Conservation (phyloP, 352 stramenopile genomes). For the Phytophthora colocasiae region DNA sequence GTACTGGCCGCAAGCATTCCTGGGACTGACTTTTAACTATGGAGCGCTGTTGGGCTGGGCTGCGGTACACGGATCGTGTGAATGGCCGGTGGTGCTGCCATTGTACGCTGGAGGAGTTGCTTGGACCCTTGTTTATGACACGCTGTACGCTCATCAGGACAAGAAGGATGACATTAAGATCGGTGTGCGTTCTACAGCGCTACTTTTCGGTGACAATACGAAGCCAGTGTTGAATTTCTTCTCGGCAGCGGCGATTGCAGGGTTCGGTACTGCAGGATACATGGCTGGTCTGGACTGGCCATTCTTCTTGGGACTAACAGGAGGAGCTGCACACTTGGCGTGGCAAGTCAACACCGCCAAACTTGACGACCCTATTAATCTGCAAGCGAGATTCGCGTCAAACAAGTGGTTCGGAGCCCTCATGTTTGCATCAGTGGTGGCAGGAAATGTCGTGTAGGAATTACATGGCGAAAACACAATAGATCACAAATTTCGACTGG, state of each 20-base stretch:
- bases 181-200: slow-evolving; percentile 95
- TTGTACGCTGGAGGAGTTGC: slow-evolving; percentile 95
- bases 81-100: slow-evolving; percentile 90
- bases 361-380: slow-evolving; percentile 93
- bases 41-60: slow-evolving; percentile 96
- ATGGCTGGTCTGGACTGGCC: slow-evolving; percentile 84
- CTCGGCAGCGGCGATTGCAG: slow-evolving; percentile 65
- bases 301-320: slow-evolving; percentile 91
- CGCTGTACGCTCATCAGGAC: slow-evolving; percentile 99
- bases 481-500: too few relatives aligned
- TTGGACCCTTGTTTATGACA: slow-evolving; percentile 99
- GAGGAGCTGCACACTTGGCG: slow-evolving; percentile 92
- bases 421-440: slow-evolving; percentile 85
- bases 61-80: slow-evolving; percentile 85
- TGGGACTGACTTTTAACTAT: slow-evolving; percentile 99
- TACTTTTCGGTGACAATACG: slow-evolving; percentile 95
- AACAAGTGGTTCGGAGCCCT: slow-evolving; percentile 93
- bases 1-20: slow-evolving; percentile 97
- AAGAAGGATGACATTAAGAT: slow-evolving; percentile 97
- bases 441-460: slow-evolving; percentile 69
- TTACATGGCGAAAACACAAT: too few relatives aligned
- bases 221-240: slow-evolving; percentile 94
- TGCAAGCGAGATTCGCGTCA: slow-evolving; percentile 94
- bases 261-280: slow-evolving; percentile 76
- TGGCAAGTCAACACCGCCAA: slow-evolving; percentile 98